phyloP scores from a whole-genome alignment of 805 yeast genomes.

The Komagataella pastoris region DNA sequence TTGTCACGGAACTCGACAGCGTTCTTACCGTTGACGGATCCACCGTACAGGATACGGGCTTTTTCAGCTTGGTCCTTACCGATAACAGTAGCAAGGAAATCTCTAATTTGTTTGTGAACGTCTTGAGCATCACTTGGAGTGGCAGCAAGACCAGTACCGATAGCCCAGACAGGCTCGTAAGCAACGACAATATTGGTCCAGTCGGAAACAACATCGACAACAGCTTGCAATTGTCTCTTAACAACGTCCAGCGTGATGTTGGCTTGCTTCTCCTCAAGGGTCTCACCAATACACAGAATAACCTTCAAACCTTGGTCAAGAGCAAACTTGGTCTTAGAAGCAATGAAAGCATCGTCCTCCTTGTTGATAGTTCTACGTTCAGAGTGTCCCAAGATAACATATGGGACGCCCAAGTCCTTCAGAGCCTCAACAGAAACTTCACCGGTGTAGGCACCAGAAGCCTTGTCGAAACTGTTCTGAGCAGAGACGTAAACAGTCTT shows the following conservation, averaged over 20 bases:
- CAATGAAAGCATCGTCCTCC: conserved; percentile 84
- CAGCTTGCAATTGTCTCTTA: conserved; percentile 85
- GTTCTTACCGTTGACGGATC: conserved; percentile 93
- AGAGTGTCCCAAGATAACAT: conserved; percentile 97
- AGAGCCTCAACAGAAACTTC: conserved; percentile 83
- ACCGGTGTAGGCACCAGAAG: conserved; percentile 96
- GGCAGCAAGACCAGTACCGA: conserved; percentile 98
- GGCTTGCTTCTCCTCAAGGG: conserved; percentile 87
- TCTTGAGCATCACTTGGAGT: conserved; percentile 97
- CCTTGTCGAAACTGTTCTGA: conserved; percentile 82
- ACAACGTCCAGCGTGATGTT: conserved; percentile 78
- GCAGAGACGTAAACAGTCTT: conserved; percentile 73
- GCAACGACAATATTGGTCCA: conserved; percentile 92
- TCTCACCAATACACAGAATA: conserved; percentile 96
- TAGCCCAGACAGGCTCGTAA: conserved; percentile 99
- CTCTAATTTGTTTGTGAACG: conserved; percentile 83
- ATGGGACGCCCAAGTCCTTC: conserved; percentile 82
- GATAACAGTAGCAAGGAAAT: conserved; percentile 61
- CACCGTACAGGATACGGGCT: conserved; percentile 94
- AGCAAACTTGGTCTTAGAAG: conserved; percentile 91
- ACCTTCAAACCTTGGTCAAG: conserved; percentile 81
- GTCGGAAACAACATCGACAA: conserved; percentile 64
- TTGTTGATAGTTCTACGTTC: conserved; percentile 93
- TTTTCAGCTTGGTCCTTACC: conserved; percentile 66
- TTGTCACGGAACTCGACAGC: conserved; percentile 83